phyloP scores from a whole-genome alignment of 345 rosid species.

The Gossypium thurberi region DNA sequence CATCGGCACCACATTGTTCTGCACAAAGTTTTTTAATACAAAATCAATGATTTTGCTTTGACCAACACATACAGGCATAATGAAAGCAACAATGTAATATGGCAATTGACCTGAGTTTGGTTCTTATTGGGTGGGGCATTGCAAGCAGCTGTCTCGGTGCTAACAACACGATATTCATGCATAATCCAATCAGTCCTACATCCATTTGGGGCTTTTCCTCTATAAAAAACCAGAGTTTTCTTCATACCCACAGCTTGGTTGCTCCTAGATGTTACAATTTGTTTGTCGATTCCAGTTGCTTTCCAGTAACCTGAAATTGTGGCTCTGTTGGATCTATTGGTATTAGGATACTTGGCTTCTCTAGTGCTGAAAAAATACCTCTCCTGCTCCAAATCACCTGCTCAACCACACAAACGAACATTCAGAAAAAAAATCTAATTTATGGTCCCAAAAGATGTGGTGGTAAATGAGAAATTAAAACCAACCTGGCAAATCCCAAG shows the following conservation, averaged over 20 bases:
- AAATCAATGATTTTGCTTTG: conserved; percentile 6
- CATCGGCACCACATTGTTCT: conserved; percentile 37
- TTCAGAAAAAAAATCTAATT: not conserved
- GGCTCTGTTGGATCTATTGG: conserved; percentile 81
- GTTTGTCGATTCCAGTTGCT: conserved; percentile 85
- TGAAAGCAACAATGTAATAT: not conserved
- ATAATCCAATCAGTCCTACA: conserved; percentile 89
- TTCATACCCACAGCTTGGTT: conserved; percentile 70
- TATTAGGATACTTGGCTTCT: conserved; percentile 85
- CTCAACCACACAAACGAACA: not conserved
- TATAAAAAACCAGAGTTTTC: conserved; percentile 89
- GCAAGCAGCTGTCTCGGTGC: conserved; percentile 3
- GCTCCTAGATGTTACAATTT: conserved; percentile 52
- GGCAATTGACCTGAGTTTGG: not conserved
- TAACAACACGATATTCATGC: conserved; percentile 82
- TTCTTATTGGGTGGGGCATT: not conserved
- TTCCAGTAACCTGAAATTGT: conserved; percentile 91
- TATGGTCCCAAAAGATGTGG: not conserved
- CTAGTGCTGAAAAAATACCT: conserved; percentile 90
- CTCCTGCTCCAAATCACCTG: conserved; percentile 82
- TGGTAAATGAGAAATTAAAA: not conserved
- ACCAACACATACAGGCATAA: not conserved
- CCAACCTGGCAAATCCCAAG: conserved; percentile 94
- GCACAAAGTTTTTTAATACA: conserved; percentile 7
- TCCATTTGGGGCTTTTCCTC: conserved; percentile 87